Evolutionary conservation across 331 rosid genomes (phyloP).

Genomic region (Spiraea crenata): DNA sequence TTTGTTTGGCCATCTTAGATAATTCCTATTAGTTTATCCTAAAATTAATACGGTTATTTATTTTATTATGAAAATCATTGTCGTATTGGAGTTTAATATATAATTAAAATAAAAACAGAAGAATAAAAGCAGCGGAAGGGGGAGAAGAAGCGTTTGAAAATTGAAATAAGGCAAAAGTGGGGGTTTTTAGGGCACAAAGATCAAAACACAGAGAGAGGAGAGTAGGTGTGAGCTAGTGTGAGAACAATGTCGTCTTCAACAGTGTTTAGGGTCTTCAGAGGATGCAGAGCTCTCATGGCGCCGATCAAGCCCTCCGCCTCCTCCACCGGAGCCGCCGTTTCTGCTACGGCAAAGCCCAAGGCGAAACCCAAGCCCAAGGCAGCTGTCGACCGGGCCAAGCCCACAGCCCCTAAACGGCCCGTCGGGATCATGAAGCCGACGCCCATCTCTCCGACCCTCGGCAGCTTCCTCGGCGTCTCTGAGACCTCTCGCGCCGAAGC

Average conservation of each 20-base stretch:
- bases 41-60: too few species aligned
- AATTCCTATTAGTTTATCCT: too few species aligned
- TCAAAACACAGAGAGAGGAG: neutral
- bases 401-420: neutral
- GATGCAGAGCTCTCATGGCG: conserved; percentile 34
- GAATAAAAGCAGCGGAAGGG: neutral
- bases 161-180: conserved; percentile 7
- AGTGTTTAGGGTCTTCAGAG: conserved; percentile 32
- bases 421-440: conserved; percentile 28
- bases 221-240: neutral
- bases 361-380: conserved; percentile 27
- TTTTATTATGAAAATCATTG: too few species aligned
- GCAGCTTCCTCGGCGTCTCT: conserved; percentile 38
- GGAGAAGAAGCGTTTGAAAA: neutral
- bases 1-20: too few species aligned
- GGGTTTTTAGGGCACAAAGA: conserved; percentile 7
- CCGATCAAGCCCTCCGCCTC: conserved; percentile 31
- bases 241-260: conserved; percentile 29
- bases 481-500: conserved; percentile 41
- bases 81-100: neutral
- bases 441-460: conserved; percentile 40
- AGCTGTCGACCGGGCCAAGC: conserved; percentile 3
- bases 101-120: neutral
- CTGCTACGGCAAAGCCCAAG: neutral
- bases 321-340: conserved; percentile 12